Evolutionary conservation across 2,329 filamentous ascomycete species (phyloP).

Genomic region (Fusarium sacchari): DNA sequence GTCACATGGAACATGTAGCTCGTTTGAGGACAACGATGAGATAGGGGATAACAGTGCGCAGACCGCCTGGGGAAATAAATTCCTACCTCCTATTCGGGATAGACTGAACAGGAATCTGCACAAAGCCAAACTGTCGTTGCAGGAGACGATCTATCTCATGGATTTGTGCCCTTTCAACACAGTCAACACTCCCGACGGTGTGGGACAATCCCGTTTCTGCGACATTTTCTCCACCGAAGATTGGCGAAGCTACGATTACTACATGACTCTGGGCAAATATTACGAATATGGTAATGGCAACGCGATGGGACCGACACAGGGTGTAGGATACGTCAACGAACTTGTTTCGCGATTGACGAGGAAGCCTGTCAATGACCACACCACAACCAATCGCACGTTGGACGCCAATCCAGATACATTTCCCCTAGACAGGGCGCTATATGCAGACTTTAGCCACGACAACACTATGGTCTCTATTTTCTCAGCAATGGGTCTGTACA

Average conservation of each 20-base stretch:
- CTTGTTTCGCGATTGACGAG: constrained; percentile 82
- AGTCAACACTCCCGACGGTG: constrained; percentile 67
- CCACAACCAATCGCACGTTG: constrained; percentile 80
- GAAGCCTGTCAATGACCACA: constrained; percentile 74
- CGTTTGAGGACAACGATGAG: constrained; percentile 71
- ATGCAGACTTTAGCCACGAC: constrained; percentile 93
- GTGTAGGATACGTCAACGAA: constrained; percentile 89
- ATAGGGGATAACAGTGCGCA: constrained; percentile 63
- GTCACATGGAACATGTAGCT: constrained; percentile 75
- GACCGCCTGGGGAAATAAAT: constrained; percentile 67
- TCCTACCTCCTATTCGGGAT: constrained; percentile 72
- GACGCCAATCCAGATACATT: constrained; percentile 76
- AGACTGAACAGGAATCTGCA: constrained; percentile 76
- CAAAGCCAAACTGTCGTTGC: constrained; percentile 70
- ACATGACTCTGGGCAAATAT: constrained; percentile 82
- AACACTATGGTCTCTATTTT: constrained; percentile 85
- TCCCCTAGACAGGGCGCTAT: constrained; percentile 74
- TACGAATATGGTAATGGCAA: constrained; percentile 84
- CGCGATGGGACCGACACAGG: constrained; percentile 82
- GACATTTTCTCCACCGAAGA: constrained; percentile 76
- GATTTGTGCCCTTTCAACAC: constrained; percentile 89
- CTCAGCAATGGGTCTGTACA: constrained; percentile 81
- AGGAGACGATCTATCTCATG: constrained; percentile 79
- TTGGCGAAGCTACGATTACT: constrained; percentile 85
- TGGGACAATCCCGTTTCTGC: constrained; percentile 75